Conservation (phyloP, 2,329 filamentous ascomycete species). For the Hymenoscyphus albidus region DNA sequence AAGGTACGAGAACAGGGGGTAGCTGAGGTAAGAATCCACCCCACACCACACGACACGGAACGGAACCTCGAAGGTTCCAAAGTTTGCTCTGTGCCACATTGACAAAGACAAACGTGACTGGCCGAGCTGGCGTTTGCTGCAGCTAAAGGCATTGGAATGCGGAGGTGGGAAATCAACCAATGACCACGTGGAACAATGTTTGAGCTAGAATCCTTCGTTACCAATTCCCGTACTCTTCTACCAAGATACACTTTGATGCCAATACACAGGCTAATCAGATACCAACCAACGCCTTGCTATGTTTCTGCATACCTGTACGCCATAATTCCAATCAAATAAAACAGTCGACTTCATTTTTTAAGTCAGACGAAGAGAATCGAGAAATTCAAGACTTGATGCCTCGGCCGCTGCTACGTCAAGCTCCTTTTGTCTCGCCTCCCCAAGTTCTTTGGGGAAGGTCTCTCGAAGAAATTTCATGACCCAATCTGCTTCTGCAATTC, state of each 20-base stretch:
- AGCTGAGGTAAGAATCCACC: slow-evolving; percentile 1
- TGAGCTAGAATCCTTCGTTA: not conserved
- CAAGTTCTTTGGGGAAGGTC: slow-evolving; percentile 25
- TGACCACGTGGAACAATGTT: not conserved
- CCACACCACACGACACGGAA: not conserved
- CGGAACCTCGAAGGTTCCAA: not conserved
- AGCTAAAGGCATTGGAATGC: not conserved
- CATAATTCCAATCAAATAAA: not conserved
- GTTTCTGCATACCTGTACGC: not conserved
- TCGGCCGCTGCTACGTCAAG: slow-evolving; percentile 24
- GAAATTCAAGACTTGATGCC: slow-evolving; percentile 27
- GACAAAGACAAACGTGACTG: not conserved
- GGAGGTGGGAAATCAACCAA: not conserved
- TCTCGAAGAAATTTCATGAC: slow-evolving; percentile 29
- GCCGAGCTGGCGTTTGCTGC: not conserved
- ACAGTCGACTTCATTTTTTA: slow-evolving; percentile 7
- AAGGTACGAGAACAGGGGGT: slow-evolving; percentile 8
- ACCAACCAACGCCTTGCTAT: not conserved
- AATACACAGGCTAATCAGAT: not conserved
- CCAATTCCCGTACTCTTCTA: not conserved
- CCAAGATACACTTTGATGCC: not conserved
- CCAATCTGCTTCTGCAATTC: slow-evolving; percentile 26
- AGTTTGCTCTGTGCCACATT: slow-evolving; percentile 1
- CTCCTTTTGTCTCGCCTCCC: slow-evolving; percentile 13
- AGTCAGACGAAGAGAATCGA: slow-evolving; percentile 23